Conservation (phyloP, 495 filamentous ascomycete species). For the Gamarada debralockiae region DNA sequence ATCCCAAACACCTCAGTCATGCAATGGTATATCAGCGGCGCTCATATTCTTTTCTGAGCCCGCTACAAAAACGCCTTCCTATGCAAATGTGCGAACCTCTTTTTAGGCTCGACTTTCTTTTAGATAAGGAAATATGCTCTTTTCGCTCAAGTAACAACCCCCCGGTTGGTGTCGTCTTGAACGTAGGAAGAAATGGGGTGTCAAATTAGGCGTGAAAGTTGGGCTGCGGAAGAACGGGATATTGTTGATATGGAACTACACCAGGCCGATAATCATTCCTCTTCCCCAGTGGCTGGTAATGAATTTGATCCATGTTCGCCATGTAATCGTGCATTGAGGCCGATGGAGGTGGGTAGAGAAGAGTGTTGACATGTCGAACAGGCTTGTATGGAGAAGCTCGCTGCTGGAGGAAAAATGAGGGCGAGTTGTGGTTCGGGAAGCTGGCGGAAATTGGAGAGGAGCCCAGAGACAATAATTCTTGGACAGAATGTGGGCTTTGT, state of each 20-base stretch:
- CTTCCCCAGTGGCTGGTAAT: slow-evolving; percentile 88
- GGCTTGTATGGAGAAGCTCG: slow-evolving; percentile 85
- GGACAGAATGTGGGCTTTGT: slow-evolving; percentile 24
- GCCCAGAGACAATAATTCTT: slow-evolving; percentile 26
- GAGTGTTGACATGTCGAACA: slow-evolving; percentile 80
- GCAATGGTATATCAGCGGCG: slow-evolving; percentile 16
- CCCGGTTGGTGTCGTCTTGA: slow-evolving; percentile 16
- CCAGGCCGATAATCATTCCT: slow-evolving; percentile 75
- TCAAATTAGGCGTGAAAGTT: slow-evolving; percentile 31
- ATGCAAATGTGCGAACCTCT: slow-evolving; percentile 15
- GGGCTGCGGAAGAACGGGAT: slow-evolving; percentile 32
- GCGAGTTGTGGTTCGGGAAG: slow-evolving; percentile 48
- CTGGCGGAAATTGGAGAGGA: slow-evolving; percentile 49
- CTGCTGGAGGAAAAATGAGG: slow-evolving; percentile 57
- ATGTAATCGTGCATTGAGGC: slow-evolving; percentile 70
- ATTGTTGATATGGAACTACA: slow-evolving; percentile 47
- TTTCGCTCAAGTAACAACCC: slow-evolving; percentile 9
- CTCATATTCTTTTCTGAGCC: slow-evolving; percentile 4
- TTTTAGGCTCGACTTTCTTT: slow-evolving; percentile 12
- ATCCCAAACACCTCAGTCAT: slow-evolving; percentile 17
- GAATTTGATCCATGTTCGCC: slow-evolving; percentile 79
- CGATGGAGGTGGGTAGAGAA: slow-evolving; percentile 84
- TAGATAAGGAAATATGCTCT: slow-evolving; percentile 4
- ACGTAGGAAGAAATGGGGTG: slow-evolving; percentile 12
- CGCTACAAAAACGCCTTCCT: slow-evolving; percentile 13